Percentiles rank a stretch among this genome's conserved stretches.
Evolutionary conservation across 768 basidiomycete species (phyloP).

Genomic region (Leucogyrophana mollusca): DNA sequence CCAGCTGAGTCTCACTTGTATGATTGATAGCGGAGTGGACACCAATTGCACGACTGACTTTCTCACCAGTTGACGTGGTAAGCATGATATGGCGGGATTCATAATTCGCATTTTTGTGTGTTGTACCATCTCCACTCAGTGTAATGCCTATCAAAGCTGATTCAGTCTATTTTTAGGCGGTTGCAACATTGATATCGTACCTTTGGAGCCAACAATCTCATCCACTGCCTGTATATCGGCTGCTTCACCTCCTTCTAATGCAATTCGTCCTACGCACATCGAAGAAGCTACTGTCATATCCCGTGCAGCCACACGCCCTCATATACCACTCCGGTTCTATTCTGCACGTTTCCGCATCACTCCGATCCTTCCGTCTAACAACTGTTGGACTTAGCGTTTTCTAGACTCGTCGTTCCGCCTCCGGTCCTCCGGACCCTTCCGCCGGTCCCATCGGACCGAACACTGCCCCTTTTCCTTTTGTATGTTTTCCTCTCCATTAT

Average conservation of each 20-base stretch:
- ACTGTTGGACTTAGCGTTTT: too few relatives aligned
- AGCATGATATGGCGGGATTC: slow-evolving; percentile 9
- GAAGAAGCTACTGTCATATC: too few relatives aligned
- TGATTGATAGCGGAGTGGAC: slow-evolving; percentile 17
- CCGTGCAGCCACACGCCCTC: too few relatives aligned
- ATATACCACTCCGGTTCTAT: too few relatives aligned
- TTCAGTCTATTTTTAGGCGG: not conserved
- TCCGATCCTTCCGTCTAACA: too few relatives aligned
- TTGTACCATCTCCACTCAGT: slow-evolving; percentile 21
- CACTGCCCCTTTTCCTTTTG: too few relatives aligned
- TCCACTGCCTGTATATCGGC: slow-evolving; percentile 9
- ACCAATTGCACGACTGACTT: slow-evolving; percentile 1
- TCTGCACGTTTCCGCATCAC: too few relatives aligned
- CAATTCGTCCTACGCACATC: slow-evolving; percentile 6
- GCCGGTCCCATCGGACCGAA: too few relatives aligned
- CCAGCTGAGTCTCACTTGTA: slow-evolving; percentile 24
- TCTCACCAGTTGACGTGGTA: not conserved
- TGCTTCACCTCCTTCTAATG: slow-evolving; percentile 10
- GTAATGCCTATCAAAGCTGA: slow-evolving; percentile 9
- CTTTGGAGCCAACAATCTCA: slow-evolving; percentile 1
- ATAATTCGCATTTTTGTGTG: slow-evolving; percentile 16
- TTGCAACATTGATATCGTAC: slow-evolving; percentile 1
- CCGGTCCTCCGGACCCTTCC: too few relatives aligned
- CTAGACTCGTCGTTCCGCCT: too few relatives aligned
- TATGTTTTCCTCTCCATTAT: too few relatives aligned